Base-by-base conservation (phyloP, 345 rosid genomes). In the Heritiera littoralis region DNA sequence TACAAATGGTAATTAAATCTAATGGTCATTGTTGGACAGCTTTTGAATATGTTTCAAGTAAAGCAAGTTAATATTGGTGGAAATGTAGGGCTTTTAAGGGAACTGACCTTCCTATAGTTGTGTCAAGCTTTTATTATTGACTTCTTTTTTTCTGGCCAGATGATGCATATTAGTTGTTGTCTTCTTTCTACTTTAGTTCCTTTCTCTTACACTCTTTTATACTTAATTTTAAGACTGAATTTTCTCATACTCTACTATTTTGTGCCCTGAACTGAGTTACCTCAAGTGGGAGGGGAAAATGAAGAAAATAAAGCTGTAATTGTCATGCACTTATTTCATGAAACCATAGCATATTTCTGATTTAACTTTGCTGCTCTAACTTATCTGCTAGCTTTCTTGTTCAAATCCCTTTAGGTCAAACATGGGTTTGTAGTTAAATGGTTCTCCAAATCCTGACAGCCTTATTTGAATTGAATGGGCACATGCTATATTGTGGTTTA, bases 1-100 rank as follows among this genome's bases (percentile, higher is more conserved):
- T 96, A 82, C 99, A 94, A 77, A 85, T 96, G 95, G 99, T 96
- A 89, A 86, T 83, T 67, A 64, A 78, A 71, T 35, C 76, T 71
- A 23, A 4, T 64, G 23, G 28, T 54, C 41, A 64, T 6, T 15
- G 59, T 7, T 76, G 14, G 65, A 41, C 38, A 48, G 43, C 70
- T 60, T 51, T 38, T 48, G 74, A 67, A 54, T 78, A 13, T 59
- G 51, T 32, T 71, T 32, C 23, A 23, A 51, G 46, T 72, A 51
- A 79, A 72, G 49, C 40, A 46, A n/a, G 54, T 48, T 79, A 41
- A 55, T 18, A 32, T 10, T 72, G 52, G 60, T 79, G 17, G 63
- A 14, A 35, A 70, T 70, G 6, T 71, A 60, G 18, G 70, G 48
- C 32, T 45, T 78, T 32, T 46, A 49, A 45, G 15, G 14, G 67